Conservation (phyloP, 2,329 filamentous ascomycete genomes). For the Hypoxylon sp. region DNA sequence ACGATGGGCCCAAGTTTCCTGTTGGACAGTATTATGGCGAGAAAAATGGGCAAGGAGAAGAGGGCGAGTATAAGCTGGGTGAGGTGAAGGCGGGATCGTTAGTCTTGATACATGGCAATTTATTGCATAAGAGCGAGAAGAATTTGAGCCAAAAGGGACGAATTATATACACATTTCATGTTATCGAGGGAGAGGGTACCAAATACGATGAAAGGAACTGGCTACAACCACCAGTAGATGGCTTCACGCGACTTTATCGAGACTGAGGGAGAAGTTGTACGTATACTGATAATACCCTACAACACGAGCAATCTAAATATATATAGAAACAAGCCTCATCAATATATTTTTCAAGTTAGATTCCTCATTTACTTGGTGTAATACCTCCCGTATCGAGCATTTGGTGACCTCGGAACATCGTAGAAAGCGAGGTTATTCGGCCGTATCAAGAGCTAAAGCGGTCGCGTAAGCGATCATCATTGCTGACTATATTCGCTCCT, state of each 20-base stretch:
- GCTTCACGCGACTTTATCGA: constrained; percentile 75
- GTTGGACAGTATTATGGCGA: constrained; percentile 58
- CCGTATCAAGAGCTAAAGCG: too few relatives aligned
- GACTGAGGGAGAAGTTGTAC: constrained; percentile 27
- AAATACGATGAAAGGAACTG: constrained; percentile 89
- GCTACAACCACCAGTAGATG: constrained; percentile 83
- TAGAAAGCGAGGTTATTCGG: too few relatives aligned
- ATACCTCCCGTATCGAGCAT: too few relatives aligned
- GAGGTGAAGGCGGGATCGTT: constrained; percentile 91
- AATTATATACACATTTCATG: constrained; percentile 97
- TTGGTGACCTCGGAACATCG: too few relatives aligned
- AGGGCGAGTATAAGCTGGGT: constrained; percentile 75
- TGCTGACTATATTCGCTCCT: too few relatives aligned
- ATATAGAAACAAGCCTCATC: too few relatives aligned
- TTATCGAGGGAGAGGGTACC: constrained; percentile 81
- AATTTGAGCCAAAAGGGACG: constrained; percentile 86
- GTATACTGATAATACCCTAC: too few relatives aligned
- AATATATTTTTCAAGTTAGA: too few relatives aligned
- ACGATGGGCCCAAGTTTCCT: constrained; percentile 72
- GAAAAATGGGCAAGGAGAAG: constrained; percentile 49
- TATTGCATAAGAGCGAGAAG: constrained; percentile 95
- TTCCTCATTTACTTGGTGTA: too few relatives aligned
- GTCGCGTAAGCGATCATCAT: too few relatives aligned
- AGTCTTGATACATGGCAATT: constrained; percentile 94
- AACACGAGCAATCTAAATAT: too few relatives aligned